Evolutionary conservation across 2,329 filamentous ascomycete species (phyloP).

Genomic region (Exophiala xenobiotica): DNA sequence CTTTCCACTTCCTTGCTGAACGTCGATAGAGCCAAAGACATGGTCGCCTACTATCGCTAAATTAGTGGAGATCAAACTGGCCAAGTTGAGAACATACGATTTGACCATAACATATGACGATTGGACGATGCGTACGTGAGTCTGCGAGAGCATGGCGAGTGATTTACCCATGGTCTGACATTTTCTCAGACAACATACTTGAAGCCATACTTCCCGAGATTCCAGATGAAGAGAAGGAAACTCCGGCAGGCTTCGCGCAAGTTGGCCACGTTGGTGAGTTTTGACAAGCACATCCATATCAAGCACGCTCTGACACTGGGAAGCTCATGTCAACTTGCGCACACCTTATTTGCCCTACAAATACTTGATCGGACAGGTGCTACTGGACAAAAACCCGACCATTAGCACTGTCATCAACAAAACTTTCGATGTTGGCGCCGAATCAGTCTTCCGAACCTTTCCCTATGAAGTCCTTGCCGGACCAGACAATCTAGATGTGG

Average conservation of each 20-base stretch:
- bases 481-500: slow-evolving; percentile 77
- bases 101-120: slow-evolving; percentile 77
- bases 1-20: too few relatives aligned
- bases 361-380: slow-evolving; percentile 75
- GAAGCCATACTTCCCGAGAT: slow-evolving; percentile 71
- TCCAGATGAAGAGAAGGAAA: slow-evolving; percentile 68
- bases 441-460: slow-evolving; percentile 88
- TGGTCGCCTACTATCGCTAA: slow-evolving; percentile 72
- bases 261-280: slow-evolving; percentile 78
- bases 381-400: slow-evolving; percentile 82
- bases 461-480: slow-evolving; percentile 86
- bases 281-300: too few relatives aligned
- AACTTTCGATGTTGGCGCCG: slow-evolving; percentile 78
- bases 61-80: slow-evolving; percentile 65
- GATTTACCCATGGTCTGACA: too few relatives aligned
- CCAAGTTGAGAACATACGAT: slow-evolving; percentile 73
- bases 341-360: slow-evolving; percentile 83
- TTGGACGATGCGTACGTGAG: slow-evolving; percentile 83
- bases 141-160: too few relatives aligned
- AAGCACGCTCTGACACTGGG: too few relatives aligned
- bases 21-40: slow-evolving; percentile 68
- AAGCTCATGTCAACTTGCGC: slow-evolving; percentile 89
- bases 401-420: slow-evolving; percentile 96
- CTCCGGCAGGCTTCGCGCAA: slow-evolving; percentile 81
- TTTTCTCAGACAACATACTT: slow-evolving; percentile 87